Evolutionary conservation across 768 basidiomycete species (phyloP).

Genomic region (Kwoniella bestiolae): DNA sequence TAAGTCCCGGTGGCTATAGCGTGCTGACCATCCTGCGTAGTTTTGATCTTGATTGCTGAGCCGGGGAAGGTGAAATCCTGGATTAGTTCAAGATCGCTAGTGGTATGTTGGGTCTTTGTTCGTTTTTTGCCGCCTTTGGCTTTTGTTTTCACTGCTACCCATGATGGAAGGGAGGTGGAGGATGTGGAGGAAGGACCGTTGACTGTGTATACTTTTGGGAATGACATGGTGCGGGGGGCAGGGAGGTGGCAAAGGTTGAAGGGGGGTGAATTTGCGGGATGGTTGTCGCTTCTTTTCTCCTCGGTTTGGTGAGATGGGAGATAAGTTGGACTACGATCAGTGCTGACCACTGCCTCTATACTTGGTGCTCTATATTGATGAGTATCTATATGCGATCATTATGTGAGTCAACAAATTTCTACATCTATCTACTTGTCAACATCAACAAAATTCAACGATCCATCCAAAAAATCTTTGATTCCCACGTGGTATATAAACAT

Average conservation of each 20-base stretch:
- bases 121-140: conserved; percentile 54
- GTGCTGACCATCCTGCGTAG: conserved; percentile 89
- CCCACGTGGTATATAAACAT: conserved; percentile 1
- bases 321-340: conserved; percentile 2
- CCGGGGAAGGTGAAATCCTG: conserved; percentile 98
- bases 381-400: no score
- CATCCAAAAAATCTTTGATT: neutral
- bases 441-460: conserved; percentile 15
- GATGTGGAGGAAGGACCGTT: conserved; percentile 88
- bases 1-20: conserved; percentile 94
- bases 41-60: conserved; percentile 87
- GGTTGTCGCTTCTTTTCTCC: no score
- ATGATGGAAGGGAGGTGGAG: conserved; percentile 90
- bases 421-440: neutral
- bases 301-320: no score
- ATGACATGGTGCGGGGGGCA: conserved; percentile 35
- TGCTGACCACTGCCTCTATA: no score
- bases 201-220: conserved; percentile 84
- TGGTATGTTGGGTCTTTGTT: conserved; percentile 61
- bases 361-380: no score
- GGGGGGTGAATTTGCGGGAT: no score
- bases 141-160: conserved; percentile 67
- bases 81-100: conserved; percentile 85
- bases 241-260: conserved; percentile 4
- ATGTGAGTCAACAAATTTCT: no score